Evolutionary conservation across 192 early-diverging fungal genomes (phyloP).

Genomic region (Phlyctochytrium planicorne): DNA sequence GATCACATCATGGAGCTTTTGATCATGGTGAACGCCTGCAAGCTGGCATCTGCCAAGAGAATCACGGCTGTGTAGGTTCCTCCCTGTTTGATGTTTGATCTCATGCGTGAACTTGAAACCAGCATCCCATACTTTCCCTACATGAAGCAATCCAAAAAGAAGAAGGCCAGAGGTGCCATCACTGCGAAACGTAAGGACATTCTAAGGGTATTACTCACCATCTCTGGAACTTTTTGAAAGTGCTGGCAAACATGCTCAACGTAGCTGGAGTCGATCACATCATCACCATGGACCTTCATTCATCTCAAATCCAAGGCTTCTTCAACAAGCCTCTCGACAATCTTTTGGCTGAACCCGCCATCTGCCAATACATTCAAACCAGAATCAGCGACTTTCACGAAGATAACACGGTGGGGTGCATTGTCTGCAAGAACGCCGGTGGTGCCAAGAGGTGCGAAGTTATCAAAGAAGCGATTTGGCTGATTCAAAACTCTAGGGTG

Average conservation of each 20-base stretch:
- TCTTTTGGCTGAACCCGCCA: constrained; percentile 85
- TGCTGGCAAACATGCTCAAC: constrained; percentile 91
- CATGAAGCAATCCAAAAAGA: constrained; percentile 97
- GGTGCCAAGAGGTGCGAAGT: constrained; percentile 86
- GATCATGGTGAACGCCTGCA: constrained; percentile 96
- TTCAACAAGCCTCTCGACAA: constrained; percentile 95
- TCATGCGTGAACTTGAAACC: neutral
- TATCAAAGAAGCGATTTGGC: constrained; percentile 1
- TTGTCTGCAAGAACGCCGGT: constrained; percentile 94
- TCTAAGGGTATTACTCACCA: neutral
- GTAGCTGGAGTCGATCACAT: constrained; percentile 96
- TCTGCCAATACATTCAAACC: constrained; percentile 83
- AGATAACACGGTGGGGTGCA: constrained; percentile 57
- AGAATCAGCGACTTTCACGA: constrained; percentile 48
- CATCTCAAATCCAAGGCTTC: constrained; percentile 93
- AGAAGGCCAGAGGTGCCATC: constrained; percentile 94
- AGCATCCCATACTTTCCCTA: constrained; percentile 96
- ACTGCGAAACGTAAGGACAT: constrained; percentile 76
- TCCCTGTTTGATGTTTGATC: neutral
- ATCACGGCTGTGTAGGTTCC: constrained; percentile 80
- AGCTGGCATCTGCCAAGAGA: constrained; percentile 83
- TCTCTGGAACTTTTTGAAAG: constrained; percentile 31
- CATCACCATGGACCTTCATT: constrained; percentile 98
- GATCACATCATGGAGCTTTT: constrained; percentile 95
- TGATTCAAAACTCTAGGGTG: constrained; percentile 58